A percentile compares a stretch with the other conserved stretches of the same genome.
These are phyloP conservation scores for Jackrogersella minutella DNA, from an alignment of 495 filamentous ascomycete species.

Conservation along the genomic window DNA sequence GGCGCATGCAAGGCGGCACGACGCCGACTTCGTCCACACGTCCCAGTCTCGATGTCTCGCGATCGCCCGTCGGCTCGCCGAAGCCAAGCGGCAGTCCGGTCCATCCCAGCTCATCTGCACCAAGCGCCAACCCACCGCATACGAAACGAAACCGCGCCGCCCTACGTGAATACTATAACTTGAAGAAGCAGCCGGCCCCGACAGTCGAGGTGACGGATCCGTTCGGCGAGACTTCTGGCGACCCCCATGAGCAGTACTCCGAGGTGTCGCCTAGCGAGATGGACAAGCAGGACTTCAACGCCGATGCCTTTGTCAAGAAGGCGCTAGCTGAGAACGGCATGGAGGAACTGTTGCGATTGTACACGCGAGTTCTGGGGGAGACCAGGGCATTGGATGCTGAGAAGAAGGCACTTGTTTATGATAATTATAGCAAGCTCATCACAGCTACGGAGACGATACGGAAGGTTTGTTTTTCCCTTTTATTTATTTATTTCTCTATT, in stretches of 20 bases:
- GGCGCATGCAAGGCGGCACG: conserved; percentile 53
- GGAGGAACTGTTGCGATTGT: conserved; percentile 68
- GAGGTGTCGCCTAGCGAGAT: conserved; percentile 58
- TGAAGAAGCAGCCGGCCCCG: conserved; percentile 61
- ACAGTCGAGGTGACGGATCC: conserved; percentile 53
- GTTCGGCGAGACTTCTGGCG: conserved; percentile 32
- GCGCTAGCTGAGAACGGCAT: conserved; percentile 71
- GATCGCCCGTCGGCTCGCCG: conserved; percentile 60
- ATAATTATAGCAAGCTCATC: conserved; percentile 97
- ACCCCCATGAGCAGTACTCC: conserved; percentile 37
- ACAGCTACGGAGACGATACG: conserved; percentile 93
- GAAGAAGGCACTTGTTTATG: conserved; percentile 95
- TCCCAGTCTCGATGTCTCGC: conserved; percentile 73
- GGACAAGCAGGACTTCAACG: conserved; percentile 65
- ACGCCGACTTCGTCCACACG: conserved; percentile 75
- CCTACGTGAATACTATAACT: conserved; percentile 92
- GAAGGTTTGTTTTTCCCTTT: conserved; percentile 55
- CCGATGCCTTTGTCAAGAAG: conserved; percentile 66
- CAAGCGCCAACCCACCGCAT: conserved; percentile 54
- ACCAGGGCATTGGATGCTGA: conserved; percentile 92
- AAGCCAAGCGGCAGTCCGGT: conserved; percentile 62
- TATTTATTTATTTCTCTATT: background rate
- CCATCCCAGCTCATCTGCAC: conserved; percentile 52
- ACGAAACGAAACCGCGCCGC: conserved; percentile 69
- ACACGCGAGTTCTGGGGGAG: conserved; percentile 73